Base-by-base conservation (phyloP, 306 rosid species). In the Chamaecrista fasciculata region DNA sequence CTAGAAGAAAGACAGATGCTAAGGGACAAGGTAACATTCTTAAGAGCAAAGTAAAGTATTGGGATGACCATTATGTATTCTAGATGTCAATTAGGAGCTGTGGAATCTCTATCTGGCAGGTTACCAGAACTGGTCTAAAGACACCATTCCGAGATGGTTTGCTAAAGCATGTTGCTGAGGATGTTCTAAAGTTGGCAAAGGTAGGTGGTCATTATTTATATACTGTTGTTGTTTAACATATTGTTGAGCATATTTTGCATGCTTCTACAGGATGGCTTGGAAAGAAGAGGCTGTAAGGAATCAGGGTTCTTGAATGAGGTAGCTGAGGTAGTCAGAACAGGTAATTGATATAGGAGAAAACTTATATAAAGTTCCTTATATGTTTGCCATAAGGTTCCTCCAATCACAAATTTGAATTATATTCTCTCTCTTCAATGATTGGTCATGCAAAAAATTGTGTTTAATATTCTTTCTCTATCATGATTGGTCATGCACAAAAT, bases 271-370 rank as follows among this genome's bases (percentile, higher is more conserved):
- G 80, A 76, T 40, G 80, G 80, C 15, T 31, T 76, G 70, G 75
- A 76, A 5, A 68, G 75, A 36, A 76, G 80, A 76, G 48, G 48
- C 69, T 93, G 39, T 72, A 90, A 93, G 79, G 98, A 93, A 82
- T 67, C 86, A 0, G 96, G 96, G 44, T 90, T 90, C 86, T 81
- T 93, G 81, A 93, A 93, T 71, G 98, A 78, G 71, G 96, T 93
- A 61, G 78, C 89, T 2, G 96, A 90, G 85, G 96, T 93, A 64
- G 96, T 89, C 66, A 83, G 85, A 73, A 83, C 96, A 76, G 98
- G 98, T 93, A 83, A 64, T 42, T 63, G 29, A 24, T n/a, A n/a
- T n/a, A n/a, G n/a, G n/a, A n/a, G n/a, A n/a, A n/a, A n/a, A n/a
- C n/a, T n/a, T n/a, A n/a, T n/a, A n/a, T n/a, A n/a, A n/a, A n/a